Conservation (phyloP, 2,329 filamentous ascomycete species). For the Sarocladium brachiariae region DNA sequence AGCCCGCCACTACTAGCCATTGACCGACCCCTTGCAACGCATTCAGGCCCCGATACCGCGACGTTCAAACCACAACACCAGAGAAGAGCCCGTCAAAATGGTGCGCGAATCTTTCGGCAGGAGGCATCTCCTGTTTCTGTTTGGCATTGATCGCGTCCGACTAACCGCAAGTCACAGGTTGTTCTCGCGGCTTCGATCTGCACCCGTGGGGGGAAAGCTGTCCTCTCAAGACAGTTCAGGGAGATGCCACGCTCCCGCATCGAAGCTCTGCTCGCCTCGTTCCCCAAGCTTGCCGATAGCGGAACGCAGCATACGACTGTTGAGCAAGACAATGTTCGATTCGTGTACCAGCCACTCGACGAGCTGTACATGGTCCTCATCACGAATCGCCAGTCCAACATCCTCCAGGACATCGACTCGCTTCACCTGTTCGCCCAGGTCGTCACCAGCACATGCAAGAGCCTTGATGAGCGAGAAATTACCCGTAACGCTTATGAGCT, state of each 20-base stretch:
- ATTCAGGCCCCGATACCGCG: slow-evolving; percentile 2
- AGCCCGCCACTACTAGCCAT: slow-evolving; percentile 6
- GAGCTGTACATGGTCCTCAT: slow-evolving; percentile 99
- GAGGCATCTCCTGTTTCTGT: neutral
- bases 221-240: slow-evolving; percentile 94
- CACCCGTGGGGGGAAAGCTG: slow-evolving; percentile 95
- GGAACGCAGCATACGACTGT: slow-evolving; percentile 97
- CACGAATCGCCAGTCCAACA: slow-evolving; percentile 99
- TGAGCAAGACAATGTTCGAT: slow-evolving; percentile 98
- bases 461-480: slow-evolving; percentile 91
- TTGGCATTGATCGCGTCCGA: slow-evolving; percentile 4
- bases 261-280: slow-evolving; percentile 91
- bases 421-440: slow-evolving; percentile 97
- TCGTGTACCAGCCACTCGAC: slow-evolving; percentile 97
- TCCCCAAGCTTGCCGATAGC: slow-evolving; percentile 94
- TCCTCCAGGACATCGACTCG: slow-evolving; percentile 97
- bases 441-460: slow-evolving; percentile 93
- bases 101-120: slow-evolving; percentile 21
- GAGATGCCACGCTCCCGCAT: slow-evolving; percentile 96
- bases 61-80: slow-evolving; percentile 12
- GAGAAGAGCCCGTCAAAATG: slow-evolving; percentile 27
- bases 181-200: slow-evolving; percentile 98
- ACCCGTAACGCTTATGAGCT: slow-evolving; percentile 91
- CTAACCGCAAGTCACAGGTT: slow-evolving; percentile 54
- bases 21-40: slow-evolving; percentile 9